Evolutionary conservation across 345 rosid genomes (phyloP).

Genomic region (Camelina hispida): DNA sequence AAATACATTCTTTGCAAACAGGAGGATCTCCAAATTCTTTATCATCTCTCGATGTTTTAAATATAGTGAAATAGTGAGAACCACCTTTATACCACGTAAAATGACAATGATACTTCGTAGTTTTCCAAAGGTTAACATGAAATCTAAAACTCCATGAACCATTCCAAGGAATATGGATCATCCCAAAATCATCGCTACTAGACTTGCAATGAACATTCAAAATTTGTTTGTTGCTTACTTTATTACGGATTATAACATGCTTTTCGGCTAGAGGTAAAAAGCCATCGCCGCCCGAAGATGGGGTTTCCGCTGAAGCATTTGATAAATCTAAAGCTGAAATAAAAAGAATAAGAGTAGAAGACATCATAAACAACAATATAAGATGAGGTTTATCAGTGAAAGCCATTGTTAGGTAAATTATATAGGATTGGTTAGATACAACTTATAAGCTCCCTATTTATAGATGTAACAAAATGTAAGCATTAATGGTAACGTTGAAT

Average conservation of each 20-base stretch:
- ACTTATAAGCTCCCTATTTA: neutral
- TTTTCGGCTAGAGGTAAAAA: conserved; percentile 2
- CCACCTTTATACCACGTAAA: conserved; percentile 5
- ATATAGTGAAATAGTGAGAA: conserved; percentile 17
- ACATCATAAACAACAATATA: neutral
- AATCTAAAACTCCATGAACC: conserved; percentile 11
- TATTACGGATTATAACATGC: conserved; percentile 12
- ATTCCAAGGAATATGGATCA: neutral
- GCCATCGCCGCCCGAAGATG: neutral
- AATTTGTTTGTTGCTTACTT: neutral
- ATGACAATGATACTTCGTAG: conserved; percentile 7
- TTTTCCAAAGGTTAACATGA: conserved; percentile 3
- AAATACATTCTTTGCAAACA: conserved; percentile 16
- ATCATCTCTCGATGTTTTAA: conserved; percentile 27
- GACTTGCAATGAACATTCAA: conserved; percentile 32
- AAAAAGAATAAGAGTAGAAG: neutral
- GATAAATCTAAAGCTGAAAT: neutral
- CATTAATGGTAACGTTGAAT: neutral
- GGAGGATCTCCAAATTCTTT: neutral
- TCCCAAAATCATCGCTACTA: neutral
- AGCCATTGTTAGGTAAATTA: neutral
- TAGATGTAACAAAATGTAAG: neutral
- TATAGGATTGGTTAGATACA: neutral
- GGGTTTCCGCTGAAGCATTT: neutral
- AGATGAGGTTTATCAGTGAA: neutral